Percentiles rank a stretch among this genome's conserved stretches.
phyloP scores from a whole-genome alignment of 495 filamentous ascomycete species.

The Rhypophila decipiens region DNA sequence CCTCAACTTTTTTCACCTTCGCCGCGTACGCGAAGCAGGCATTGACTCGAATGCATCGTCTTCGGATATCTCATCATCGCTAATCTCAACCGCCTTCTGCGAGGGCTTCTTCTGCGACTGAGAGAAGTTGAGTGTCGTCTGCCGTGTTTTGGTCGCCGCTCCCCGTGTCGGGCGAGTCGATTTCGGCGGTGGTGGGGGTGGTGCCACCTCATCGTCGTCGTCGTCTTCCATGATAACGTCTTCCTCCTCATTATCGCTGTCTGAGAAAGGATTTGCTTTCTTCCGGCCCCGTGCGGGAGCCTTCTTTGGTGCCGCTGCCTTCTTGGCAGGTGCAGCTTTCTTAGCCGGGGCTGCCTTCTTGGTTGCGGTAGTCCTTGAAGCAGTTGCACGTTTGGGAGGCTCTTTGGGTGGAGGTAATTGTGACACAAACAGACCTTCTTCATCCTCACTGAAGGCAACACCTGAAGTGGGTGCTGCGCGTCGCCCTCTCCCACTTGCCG shows the following conservation, averaged over 20 bases:
- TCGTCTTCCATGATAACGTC: slow-evolving; percentile 58
- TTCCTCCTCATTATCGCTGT: slow-evolving; percentile 61
- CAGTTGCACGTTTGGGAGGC: slow-evolving; percentile 28
- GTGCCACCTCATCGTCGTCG: slow-evolving; percentile 53
- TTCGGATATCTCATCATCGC: slow-evolving; percentile 72
- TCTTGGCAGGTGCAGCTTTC: slow-evolving; percentile 38
- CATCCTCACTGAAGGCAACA: slow-evolving; percentile 19
- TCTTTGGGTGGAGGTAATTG: slow-evolving; percentile 20
- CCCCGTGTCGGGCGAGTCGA: slow-evolving; percentile 28
- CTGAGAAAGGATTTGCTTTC: slow-evolving; percentile 48
- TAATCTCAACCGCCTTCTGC: slow-evolving; percentile 48
- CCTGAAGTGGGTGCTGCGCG: slow-evolving; percentile 10
- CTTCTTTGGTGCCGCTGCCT: slow-evolving; percentile 27
- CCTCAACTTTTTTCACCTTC: too few species aligned
- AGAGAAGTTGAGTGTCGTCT: slow-evolving; percentile 71
- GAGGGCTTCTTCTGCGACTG: slow-evolving; percentile 44
- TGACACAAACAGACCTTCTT: slow-evolving; percentile 36
- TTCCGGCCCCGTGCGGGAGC: slow-evolving; percentile 35
- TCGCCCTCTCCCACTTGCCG: slow-evolving; percentile 25
- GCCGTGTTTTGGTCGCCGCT: slow-evolving; percentile 34
- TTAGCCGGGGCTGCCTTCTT: slow-evolving; percentile 36
- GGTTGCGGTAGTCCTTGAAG: slow-evolving; percentile 30
- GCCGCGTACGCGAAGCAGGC: slow-evolving; percentile 24
- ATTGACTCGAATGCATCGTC: slow-evolving; percentile 75
- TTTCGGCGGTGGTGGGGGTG: slow-evolving; percentile 32